phyloP scores from a whole-genome alignment of 805 yeast species.

The Zygoascus bituminiphila region DNA sequence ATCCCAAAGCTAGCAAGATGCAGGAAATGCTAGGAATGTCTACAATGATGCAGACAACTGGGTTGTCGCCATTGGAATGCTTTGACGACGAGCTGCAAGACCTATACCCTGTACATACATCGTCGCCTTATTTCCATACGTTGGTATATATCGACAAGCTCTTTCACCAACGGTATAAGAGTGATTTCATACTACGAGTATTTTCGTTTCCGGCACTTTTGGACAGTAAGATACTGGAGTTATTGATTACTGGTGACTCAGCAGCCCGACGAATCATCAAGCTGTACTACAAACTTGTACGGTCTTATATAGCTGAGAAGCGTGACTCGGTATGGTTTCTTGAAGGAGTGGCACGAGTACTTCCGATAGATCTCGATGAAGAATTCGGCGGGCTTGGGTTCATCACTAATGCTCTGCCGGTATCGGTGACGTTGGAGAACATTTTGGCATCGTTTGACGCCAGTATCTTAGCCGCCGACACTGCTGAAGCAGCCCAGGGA shows the following conservation, averaged over 20 bases:
- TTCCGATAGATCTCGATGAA: conserved; percentile 80
- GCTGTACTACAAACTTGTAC: conserved; percentile 70
- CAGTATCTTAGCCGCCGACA: conserved; percentile 11
- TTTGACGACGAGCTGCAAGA: conserved; percentile 82
- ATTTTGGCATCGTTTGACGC: conserved; percentile 14
- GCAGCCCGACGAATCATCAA: conserved; percentile 88
- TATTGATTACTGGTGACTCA: conserved; percentile 76
- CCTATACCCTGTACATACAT: conserved; percentile 73
- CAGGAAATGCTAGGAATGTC: conserved; percentile 1
- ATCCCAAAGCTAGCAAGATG: conserved; percentile 2
- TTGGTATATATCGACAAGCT: conserved; percentile 78
- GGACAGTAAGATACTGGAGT: conserved; percentile 68
- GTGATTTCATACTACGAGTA: conserved; percentile 77
- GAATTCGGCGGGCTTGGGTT: conserved; percentile 22
- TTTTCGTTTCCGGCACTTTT: conserved; percentile 90
- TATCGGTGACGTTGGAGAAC: conserved; percentile 12
- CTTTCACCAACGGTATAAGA: conserved; percentile 66
- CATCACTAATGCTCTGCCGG: conserved; percentile 20
- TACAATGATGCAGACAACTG: conserved; percentile 1
- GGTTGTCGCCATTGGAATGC: conserved; percentile 37
- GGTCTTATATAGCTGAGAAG: conserved; percentile 79
- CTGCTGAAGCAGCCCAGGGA: not conserved
- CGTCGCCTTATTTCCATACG: conserved; percentile 82
- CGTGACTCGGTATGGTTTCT: conserved; percentile 88
- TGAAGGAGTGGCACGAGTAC: conserved; percentile 81